These are phyloP conservation scores for Colletotrichum simmondsii DNA, from an alignment of 2,329 filamentous ascomycete species.

Conservation along the genomic window DNA sequence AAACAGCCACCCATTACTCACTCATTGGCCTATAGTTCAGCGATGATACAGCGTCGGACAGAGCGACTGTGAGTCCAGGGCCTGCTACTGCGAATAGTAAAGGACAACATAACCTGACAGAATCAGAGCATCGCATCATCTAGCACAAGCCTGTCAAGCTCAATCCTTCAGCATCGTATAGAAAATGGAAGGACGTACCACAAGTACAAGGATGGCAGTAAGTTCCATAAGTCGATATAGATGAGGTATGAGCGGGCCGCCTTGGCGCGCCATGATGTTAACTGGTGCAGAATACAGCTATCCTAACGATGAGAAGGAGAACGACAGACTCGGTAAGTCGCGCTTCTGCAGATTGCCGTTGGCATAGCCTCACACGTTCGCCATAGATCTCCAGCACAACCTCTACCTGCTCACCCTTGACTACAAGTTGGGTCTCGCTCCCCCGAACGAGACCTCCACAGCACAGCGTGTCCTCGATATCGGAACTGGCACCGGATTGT, in stretches of 20 bases:
- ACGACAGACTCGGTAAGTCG: not conserved
- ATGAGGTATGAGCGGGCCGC: too few species aligned
- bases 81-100: too few species aligned
- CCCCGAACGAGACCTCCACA: constrained; percentile 30
- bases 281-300: not conserved
- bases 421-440: constrained; percentile 42
- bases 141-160: not conserved
- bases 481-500: constrained; percentile 19
- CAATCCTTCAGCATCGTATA: not conserved
- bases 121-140: not conserved
- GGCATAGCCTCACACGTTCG: too few species aligned
- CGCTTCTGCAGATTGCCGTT: too few species aligned
- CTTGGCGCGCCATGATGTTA: too few species aligned
- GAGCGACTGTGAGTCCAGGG: not conserved
- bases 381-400: constrained; percentile 48
- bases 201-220: constrained; percentile 1
- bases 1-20: too few species aligned
- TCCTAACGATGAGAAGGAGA: constrained; percentile 15
- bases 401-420: constrained; percentile 45
- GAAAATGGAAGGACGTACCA: constrained; percentile 6
- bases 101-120: too few species aligned
- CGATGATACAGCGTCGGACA: not conserved
- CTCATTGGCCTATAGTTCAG: not conserved
- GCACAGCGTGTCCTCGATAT: constrained; percentile 35
- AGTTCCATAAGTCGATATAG: not conserved